Conservation (phyloP, 2,329 filamentous ascomycete species). For the Fusarium sp. region DNA sequence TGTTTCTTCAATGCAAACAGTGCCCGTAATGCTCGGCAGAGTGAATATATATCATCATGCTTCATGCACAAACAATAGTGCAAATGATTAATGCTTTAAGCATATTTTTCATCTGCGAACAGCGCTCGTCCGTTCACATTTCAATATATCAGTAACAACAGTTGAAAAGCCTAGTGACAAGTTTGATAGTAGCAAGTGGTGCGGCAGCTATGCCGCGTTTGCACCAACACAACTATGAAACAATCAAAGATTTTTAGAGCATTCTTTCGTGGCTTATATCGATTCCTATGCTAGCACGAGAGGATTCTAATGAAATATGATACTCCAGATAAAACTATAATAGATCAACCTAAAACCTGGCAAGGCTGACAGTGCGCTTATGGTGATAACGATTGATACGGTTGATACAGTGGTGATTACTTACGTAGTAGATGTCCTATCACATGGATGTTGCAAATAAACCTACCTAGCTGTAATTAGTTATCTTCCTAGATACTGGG, state of each 20-base stretch:
- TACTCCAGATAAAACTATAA: background rate
- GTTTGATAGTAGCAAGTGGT: background rate
- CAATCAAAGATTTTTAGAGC: background rate
- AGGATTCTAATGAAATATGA: background rate
- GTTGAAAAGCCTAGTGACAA: background rate
- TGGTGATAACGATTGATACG: background rate
- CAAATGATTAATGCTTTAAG: background rate
- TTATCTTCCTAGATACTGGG: background rate
- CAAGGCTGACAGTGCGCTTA: background rate
- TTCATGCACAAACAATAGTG: background rate
- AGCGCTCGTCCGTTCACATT: background rate
- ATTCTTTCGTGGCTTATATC: background rate
- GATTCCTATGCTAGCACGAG: background rate
- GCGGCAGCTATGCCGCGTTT: background rate
- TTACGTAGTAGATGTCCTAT: background rate
- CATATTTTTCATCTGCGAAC: background rate
- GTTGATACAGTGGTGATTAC: background rate
- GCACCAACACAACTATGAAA: background rate
- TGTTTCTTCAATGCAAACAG: slow-evolving; percentile 1
- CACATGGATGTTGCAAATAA: background rate
- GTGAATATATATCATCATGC: slow-evolving; percentile 1
- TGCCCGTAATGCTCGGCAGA: background rate
- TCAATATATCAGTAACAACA: background rate
- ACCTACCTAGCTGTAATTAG: background rate
- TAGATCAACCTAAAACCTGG: background rate